Conservation (phyloP, 345 rosid species). For the Bruguiera sexangula region DNA sequence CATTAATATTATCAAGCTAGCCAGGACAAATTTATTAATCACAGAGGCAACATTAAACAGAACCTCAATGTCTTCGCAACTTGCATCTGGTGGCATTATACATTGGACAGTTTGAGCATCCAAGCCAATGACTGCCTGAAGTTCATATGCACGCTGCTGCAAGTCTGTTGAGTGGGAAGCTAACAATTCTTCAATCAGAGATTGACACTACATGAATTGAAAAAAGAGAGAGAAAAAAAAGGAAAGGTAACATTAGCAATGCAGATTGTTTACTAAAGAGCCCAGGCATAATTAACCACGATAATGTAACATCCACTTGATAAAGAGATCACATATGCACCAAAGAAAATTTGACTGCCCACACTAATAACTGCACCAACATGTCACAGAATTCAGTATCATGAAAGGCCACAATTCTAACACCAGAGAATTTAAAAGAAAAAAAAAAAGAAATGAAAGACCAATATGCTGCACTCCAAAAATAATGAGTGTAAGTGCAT, state of each 20-base stretch:
- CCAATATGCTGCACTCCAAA: too few species aligned
- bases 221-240: too few species aligned
- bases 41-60: not conserved
- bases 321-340: too few species aligned
- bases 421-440: too few species aligned
- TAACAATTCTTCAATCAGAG: constrained; percentile 77
- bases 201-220: constrained; percentile 65
- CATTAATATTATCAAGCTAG: not conserved
- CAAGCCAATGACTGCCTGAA: constrained; percentile 65
- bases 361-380: too few species aligned
- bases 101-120: constrained; percentile 62
- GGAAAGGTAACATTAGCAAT: not conserved
- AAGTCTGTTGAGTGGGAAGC: constrained; percentile 96
- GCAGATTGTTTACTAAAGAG: not conserved
- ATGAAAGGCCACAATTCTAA: too few species aligned
- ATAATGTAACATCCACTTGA: too few species aligned
- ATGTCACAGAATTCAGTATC: too few species aligned
- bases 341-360: too few species aligned
- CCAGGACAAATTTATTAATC: not conserved
- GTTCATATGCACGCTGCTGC: constrained; percentile 99
- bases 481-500: too few species aligned
- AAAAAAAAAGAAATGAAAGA: too few species aligned
- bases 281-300: not conserved
- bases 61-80: constrained; percentile 97
- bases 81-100: constrained; percentile 82